Conservation (phyloP, 2,329 filamentous ascomycete genomes). For the Phoma sp. region DNA sequence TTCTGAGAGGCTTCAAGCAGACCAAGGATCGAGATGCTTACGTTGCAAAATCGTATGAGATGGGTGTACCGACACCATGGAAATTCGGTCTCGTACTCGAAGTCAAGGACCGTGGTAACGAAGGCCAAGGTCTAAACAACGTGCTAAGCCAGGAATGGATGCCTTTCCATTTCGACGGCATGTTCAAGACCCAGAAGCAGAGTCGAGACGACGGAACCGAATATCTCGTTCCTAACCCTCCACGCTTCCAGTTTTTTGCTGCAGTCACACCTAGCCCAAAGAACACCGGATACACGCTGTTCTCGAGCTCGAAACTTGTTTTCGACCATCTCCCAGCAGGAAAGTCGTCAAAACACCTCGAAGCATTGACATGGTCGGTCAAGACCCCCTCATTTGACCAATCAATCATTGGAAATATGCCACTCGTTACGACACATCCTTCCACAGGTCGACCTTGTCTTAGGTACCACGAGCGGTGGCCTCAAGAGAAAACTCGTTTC, state of each 20-base stretch:
- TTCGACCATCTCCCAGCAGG: constrained; percentile 55
- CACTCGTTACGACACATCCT: constrained; percentile 56
- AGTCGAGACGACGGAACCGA: constrained; percentile 34
- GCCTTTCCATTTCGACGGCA: constrained; percentile 65
- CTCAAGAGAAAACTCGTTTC: constrained; percentile 58
- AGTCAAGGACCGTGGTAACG: constrained; percentile 64
- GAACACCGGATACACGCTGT: constrained; percentile 62
- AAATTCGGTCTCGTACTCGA: constrained; percentile 67
- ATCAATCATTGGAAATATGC: constrained; percentile 52
- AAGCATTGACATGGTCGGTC: constrained; percentile 56
- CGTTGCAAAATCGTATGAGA: constrained; percentile 55
- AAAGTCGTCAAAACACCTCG: constrained; percentile 47
- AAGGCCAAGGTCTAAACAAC: constrained; percentile 58
- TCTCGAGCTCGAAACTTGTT: constrained; percentile 59
- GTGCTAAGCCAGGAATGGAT: constrained; percentile 59
- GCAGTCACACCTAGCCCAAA: constrained; percentile 56
- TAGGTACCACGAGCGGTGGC: constrained; percentile 64
- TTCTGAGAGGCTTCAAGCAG: constrained; percentile 60
- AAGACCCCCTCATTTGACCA: constrained; percentile 57
- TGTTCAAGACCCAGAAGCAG: constrained; percentile 61
- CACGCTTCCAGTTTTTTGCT: constrained; percentile 61
- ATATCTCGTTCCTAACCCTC: constrained; percentile 23
- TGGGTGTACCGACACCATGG: constrained; percentile 60
- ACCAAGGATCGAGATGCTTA: constrained; percentile 57
- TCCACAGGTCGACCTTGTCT: constrained; percentile 57